Base-by-base conservation (phyloP, 1,139 yeast genomes). In the Sugiyamaella paludigena region DNA sequence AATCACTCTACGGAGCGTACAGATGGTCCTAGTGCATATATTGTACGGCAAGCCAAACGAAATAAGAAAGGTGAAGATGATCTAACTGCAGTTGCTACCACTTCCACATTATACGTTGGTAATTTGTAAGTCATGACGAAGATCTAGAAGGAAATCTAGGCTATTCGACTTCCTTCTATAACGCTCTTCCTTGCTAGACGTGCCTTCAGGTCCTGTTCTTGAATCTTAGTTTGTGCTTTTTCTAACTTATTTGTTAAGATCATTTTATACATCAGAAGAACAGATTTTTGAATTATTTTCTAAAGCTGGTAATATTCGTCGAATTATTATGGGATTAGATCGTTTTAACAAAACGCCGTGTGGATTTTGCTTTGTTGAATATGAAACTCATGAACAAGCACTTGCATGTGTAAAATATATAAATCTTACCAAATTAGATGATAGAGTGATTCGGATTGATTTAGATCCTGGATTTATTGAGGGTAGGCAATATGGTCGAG, bases 401-500 rank as follows among this genome's bases (percentile, higher is more conserved):
- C 72, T 88, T 40, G 81, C 84, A 57, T 87, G 96, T 6, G 80
- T 91, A 63, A 84, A 88, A 63, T 91, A 81, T 63, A 72, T 92
- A 50, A 83, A 86, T 55, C 83, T 83, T 43, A 88, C 96, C 0
- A 83, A 81, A 60, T 75, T 91, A 43, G 96, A 91, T 63, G 94
- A 91, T 45, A 81, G 87, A 53, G 74, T 75, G 28, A 77, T 91
- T 58, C 83, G 86, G 41, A 85, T 91, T 43, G 98, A 91, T 67
- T 73, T 92, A 59, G 98, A 91, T 64, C 96, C 97, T 0, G 98
- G 98, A 0, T 91, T 91, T 65, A 79, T 78, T 56, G 97, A 91
- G 60, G 98, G 98, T 0, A 76, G 98, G 58, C 97, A 92, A 64
- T 91, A 82, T 64, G 98, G 98, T 12, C 77, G 98, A 59, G 98